Percentiles rank a stretch among this genome's conserved stretches.
Conservation (phyloP, 345 rosid species). For the Eucalyptus guilfoylei region DNA sequence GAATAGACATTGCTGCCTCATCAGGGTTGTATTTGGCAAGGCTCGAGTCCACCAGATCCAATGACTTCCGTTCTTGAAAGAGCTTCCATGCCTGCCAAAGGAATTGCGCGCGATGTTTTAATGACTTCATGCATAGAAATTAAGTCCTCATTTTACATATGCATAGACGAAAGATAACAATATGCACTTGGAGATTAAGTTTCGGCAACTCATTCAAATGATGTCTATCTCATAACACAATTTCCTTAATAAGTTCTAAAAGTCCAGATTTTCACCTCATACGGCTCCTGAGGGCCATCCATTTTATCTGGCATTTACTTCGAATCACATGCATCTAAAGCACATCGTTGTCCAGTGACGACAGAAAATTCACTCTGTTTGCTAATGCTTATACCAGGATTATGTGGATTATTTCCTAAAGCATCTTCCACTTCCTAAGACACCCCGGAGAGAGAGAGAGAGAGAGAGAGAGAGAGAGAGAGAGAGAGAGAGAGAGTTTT, state of each 20-base stretch:
- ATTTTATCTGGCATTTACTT: background rate
- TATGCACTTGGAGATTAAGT: background rate
- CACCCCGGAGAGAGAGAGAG: background rate
- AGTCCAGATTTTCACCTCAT: background rate
- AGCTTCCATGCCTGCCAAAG: slow-evolving; percentile 58
- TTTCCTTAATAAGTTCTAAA: background rate
- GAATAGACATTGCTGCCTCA: slow-evolving; percentile 72
- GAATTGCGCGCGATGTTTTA: background rate
- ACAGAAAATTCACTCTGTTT: background rate
- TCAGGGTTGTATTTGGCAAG: slow-evolving; percentile 46
- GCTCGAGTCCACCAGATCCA: slow-evolving; percentile 60
- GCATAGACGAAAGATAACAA: background rate
- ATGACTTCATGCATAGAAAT: background rate
- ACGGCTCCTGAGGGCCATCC: background rate
- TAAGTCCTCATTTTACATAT: background rate
- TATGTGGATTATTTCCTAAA: background rate
- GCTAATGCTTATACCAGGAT: background rate
- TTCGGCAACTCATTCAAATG: background rate
- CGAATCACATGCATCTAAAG: background rate
- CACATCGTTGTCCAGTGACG: background rate
- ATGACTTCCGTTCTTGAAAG: slow-evolving; percentile 30
- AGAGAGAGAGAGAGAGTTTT: background rate
- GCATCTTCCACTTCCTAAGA: background rate
- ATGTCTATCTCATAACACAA: background rate
- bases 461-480: background rate